Conservation (phyloP, 192 early-diverging fungal genomes). For the Backusella tarrabulga region DNA sequence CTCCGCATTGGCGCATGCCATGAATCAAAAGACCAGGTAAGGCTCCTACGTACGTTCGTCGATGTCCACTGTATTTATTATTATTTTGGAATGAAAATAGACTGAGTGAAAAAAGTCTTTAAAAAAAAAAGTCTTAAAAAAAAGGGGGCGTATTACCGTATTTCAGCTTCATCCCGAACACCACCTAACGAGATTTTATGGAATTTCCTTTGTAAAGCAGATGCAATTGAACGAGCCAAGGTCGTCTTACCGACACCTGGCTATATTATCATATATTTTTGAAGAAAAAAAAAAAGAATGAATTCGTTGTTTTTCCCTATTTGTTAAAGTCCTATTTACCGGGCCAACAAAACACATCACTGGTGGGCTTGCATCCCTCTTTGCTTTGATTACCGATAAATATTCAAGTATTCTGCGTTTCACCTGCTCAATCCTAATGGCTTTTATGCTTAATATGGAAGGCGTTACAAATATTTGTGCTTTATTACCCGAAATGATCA, state of each 20-base stretch:
- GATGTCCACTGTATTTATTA: conserved; percentile 60
- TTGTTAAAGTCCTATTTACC: conserved; percentile 73
- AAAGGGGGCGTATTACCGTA: conserved; percentile 64
- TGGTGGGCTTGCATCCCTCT: conserved; percentile 61
- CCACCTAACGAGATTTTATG: conserved; percentile 83
- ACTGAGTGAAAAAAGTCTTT: too few relatives aligned
- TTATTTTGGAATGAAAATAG: conserved; percentile 47
- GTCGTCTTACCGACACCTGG: conserved; percentile 78
- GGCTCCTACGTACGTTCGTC: conserved; percentile 86
- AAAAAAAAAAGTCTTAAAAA: conserved; percentile 42
- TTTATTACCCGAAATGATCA: conserved; percentile 63
- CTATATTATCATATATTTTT: not conserved
- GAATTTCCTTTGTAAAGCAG: conserved; percentile 73
- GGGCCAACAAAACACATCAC: conserved; percentile 74
- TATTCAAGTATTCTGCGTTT: conserved; percentile 86
- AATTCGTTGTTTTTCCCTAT: not conserved
- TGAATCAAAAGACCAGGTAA: conserved; percentile 81
- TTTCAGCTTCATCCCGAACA: conserved; percentile 85
- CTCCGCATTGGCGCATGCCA: conserved; percentile 61
- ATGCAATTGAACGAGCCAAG: conserved; percentile 74
- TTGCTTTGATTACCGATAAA: conserved; percentile 74
- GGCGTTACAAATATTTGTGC: conserved; percentile 50
- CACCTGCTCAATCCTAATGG: conserved; percentile 56
- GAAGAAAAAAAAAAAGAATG: too few relatives aligned
- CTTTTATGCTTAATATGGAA: conserved; percentile 26